Conservation (phyloP, 768 basidiomycete species). For the Phlebiopsis gigantea region DNA sequence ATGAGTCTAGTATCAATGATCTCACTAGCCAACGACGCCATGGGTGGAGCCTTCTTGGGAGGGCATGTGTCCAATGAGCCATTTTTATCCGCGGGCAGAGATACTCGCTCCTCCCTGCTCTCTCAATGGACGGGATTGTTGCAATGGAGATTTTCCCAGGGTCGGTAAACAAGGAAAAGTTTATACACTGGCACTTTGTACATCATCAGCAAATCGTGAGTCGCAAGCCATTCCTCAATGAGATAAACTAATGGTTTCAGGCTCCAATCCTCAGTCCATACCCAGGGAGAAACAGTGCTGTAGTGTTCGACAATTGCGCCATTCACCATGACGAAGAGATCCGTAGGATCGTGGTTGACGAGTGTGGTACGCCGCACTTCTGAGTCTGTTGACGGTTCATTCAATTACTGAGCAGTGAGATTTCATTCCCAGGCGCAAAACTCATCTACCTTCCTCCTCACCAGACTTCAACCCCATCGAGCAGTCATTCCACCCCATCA, state of each 20-base stretch:
- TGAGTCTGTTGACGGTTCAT: not conserved
- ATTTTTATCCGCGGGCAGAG: conserved; percentile 13
- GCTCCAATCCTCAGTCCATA: conserved; percentile 22
- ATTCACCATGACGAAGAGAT: conserved; percentile 38
- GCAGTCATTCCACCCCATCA: conserved; percentile 28
- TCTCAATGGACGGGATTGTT: conserved; percentile 12
- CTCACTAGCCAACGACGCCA: conserved; percentile 3
- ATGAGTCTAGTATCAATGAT: conserved; percentile 17
- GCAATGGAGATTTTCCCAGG: conserved; percentile 23
- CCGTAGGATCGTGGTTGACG: conserved; percentile 25
- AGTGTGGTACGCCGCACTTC: conserved; percentile 9
- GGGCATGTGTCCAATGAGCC: conserved; percentile 7
- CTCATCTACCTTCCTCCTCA: conserved; percentile 26
- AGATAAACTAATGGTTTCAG: conserved; percentile 14
- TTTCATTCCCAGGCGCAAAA: conserved; percentile 18
- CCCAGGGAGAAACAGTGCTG: conserved; percentile 29
- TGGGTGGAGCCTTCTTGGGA: conserved; percentile 13
- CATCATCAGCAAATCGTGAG: conserved; percentile 17
- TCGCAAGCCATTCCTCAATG: conserved; percentile 4
- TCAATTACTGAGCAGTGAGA: too few species aligned
- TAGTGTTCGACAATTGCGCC: conserved; percentile 35
- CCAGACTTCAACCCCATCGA: conserved; percentile 35
- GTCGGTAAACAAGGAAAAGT: conserved; percentile 27
- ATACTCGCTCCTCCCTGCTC: conserved; percentile 15
- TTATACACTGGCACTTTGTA: conserved; percentile 26